Evolutionary conservation across 2,329 filamentous ascomycete species (phyloP).

Genomic region (Alternaria longipes): DNA sequence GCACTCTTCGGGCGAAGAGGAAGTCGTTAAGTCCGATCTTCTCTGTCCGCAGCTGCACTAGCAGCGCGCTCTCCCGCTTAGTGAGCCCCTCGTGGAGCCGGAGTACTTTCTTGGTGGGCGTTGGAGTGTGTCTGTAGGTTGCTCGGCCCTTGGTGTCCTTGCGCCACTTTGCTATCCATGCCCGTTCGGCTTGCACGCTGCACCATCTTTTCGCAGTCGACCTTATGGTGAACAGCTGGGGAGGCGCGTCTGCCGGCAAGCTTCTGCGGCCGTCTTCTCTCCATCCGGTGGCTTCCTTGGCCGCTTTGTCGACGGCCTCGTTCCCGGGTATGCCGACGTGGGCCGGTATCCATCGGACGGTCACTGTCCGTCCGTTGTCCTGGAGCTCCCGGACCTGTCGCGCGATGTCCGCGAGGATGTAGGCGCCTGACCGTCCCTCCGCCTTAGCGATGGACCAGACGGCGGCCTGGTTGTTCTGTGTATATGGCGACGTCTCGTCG

Average conservation of each 20-base stretch:
- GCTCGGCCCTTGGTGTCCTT: background rate
- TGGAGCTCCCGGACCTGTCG: conserved; percentile 19
- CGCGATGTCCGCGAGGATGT: conserved; percentile 27
- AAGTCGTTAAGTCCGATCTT: conserved; percentile 30
- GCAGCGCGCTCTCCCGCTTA: conserved; percentile 23
- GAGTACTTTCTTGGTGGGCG: conserved; percentile 2
- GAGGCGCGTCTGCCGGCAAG: background rate
- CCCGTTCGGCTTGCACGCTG: background rate
- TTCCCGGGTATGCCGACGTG: conserved; percentile 1
- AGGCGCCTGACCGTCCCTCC: conserved; percentile 23
- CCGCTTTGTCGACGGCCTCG: conserved; percentile 4
- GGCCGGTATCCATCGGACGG: conserved; percentile 1
- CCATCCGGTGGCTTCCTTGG: background rate
- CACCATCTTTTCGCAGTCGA: background rate
- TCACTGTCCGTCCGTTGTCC: conserved; percentile 4
- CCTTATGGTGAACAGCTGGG: background rate
- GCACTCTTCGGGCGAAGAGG: conserved; percentile 24
- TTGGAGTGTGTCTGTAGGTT: background rate
- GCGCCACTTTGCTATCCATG: background rate
- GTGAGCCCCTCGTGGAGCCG: conserved; percentile 21
- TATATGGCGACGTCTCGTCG: too few relatives aligned
- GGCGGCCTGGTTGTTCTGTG: too few relatives aligned
- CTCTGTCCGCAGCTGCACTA: conserved; percentile 24
- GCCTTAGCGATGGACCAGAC: conserved; percentile 23
- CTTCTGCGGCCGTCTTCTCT: background rate